Conservation (phyloP, 371 early-diverging fungal species). For the Mortierella sp. region DNA sequence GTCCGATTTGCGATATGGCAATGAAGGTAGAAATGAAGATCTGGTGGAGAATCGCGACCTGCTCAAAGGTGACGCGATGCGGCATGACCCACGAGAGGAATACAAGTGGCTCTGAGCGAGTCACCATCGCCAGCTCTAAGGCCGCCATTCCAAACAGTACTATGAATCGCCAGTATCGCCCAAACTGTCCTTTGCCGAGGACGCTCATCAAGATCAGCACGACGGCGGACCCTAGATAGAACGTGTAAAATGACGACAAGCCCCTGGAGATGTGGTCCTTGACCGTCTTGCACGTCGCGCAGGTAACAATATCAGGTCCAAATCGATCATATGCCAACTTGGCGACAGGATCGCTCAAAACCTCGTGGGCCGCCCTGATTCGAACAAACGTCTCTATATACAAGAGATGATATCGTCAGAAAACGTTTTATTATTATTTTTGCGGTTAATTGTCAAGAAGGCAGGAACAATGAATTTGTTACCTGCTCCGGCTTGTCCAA, state of each 20-base stretch:
- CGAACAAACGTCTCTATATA: slow-evolving; percentile 62
- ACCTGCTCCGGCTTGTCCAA: slow-evolving; percentile 55
- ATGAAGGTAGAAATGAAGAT: slow-evolving; percentile 65
- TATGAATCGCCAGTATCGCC: slow-evolving; percentile 70
- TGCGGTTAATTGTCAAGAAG: background rate
- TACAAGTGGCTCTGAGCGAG: slow-evolving; percentile 44
- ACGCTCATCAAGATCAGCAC: slow-evolving; percentile 61
- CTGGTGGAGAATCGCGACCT: slow-evolving; percentile 66
- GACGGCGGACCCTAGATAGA: slow-evolving; percentile 61
- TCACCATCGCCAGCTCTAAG: slow-evolving; percentile 61
- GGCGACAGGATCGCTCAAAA: slow-evolving; percentile 67
- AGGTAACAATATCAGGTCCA: slow-evolving; percentile 56
- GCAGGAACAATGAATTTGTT: background rate
- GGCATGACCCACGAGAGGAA: slow-evolving; percentile 51
- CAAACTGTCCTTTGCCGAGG: slow-evolving; percentile 66
- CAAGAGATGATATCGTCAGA: too few species aligned
- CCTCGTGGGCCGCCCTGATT: slow-evolving; percentile 72
- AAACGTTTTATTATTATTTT: too few species aligned
- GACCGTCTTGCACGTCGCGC: slow-evolving; percentile 60
- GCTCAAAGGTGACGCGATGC: slow-evolving; percentile 62
- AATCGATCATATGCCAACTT: slow-evolving; percentile 71
- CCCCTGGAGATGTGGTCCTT: slow-evolving; percentile 57
- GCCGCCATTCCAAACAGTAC: slow-evolving; percentile 59
- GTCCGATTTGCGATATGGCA: slow-evolving; percentile 71
- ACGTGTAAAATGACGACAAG: slow-evolving; percentile 48